Evolutionary conservation across 768 basidiomycete genomes (phyloP).

Genomic region (Candolleomyces aberdarensis): DNA sequence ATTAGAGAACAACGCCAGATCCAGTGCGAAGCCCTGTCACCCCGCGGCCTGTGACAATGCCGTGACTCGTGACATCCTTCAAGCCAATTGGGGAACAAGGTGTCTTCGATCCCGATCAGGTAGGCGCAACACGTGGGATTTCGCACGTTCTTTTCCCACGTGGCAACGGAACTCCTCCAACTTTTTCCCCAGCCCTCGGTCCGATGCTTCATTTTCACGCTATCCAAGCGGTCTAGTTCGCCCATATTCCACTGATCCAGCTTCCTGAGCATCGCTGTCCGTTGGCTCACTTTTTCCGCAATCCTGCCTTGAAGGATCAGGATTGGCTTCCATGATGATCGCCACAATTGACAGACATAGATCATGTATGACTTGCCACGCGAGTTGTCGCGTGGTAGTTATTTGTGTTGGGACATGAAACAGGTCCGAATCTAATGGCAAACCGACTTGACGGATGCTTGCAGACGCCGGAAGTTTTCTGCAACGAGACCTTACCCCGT

Average conservation of each 20-base stretch:
- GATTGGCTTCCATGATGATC: background rate
- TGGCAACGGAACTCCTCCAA: slow-evolving; percentile 20
- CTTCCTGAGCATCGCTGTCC: background rate
- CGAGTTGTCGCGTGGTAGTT: background rate
- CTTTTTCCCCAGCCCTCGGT: slow-evolving; percentile 8
- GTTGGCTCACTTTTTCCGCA: background rate
- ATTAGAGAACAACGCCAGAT: no score
- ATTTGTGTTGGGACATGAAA: background rate
- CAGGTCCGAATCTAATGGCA: background rate
- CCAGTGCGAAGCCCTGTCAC: background rate
- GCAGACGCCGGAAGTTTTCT: no score
- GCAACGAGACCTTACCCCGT: no score
- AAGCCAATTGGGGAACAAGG: slow-evolving; percentile 26
- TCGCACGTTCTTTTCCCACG: slow-evolving; percentile 25
- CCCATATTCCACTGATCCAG: no score
- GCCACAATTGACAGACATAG: background rate
- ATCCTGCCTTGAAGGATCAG: background rate
- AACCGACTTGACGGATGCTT: no score
- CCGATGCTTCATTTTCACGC: background rate
- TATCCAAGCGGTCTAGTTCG: background rate
- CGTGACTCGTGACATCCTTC: background rate
- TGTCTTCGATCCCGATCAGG: slow-evolving; percentile 7
- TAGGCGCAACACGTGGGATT: slow-evolving; percentile 21
- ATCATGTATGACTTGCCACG: background rate
- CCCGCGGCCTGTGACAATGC: background rate